These are phyloP conservation scores for Plasmopara muralis DNA, from an alignment of 352 stramenopile species.

Conservation along the genomic window DNA sequence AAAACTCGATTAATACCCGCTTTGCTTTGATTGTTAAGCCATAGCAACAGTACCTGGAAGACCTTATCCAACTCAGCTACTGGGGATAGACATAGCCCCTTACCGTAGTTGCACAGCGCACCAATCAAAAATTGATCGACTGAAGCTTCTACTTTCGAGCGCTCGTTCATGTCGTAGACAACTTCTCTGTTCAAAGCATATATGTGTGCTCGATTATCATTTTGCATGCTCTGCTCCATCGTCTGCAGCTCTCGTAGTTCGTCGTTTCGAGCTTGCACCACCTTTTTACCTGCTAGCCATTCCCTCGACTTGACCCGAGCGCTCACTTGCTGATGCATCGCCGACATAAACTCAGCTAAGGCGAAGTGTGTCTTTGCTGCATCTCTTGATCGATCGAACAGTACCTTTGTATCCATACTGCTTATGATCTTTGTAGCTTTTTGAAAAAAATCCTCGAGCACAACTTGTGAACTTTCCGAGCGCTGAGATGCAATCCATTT, in stretches of 20 bases:
- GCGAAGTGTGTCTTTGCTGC: constrained; percentile 79
- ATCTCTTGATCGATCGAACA: constrained; percentile 38
- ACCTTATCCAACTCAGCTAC: constrained; percentile 84
- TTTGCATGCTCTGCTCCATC: constrained; percentile 48
- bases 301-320: constrained; percentile 79
- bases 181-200: constrained; percentile 81
- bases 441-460: constrained; percentile 90
- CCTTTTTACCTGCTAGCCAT: constrained; percentile 81
- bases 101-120: constrained; percentile 85
- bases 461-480: constrained; percentile 86
- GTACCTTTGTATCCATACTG: constrained; percentile 25
- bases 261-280: constrained; percentile 55
- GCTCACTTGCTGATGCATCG: constrained; percentile 87
- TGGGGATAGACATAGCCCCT: constrained; percentile 42
- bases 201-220: constrained; percentile 66
- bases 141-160: constrained; percentile 75
- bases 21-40: constrained; percentile 88
- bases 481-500: constrained; percentile 92
- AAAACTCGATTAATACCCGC: constrained; percentile 79
- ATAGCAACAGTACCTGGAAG: constrained; percentile 91
- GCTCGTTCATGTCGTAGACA: constrained; percentile 82
- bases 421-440: constrained; percentile 69
- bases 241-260: constrained; percentile 57
- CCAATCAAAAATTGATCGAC: constrained; percentile 84
- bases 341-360: constrained; percentile 87